Base-by-base conservation (phyloP, 1,139 yeast genomes). In the Sugiyamaella grinbergsii region DNA sequence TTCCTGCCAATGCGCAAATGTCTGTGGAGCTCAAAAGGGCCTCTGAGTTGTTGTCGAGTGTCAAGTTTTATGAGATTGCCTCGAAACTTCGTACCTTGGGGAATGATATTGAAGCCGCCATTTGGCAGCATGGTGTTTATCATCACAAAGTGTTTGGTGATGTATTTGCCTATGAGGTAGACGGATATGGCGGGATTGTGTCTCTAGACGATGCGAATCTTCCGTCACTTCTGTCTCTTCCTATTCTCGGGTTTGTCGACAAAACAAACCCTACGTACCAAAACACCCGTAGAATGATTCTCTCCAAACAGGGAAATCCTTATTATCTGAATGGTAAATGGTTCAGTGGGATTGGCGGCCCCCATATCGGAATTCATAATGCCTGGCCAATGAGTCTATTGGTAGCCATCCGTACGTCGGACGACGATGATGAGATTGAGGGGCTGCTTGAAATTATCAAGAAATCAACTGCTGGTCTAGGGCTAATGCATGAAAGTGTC, bases 361-460 rank as follows among this genome's bases (percentile, higher is more conserved):
- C 96, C 0, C 96, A 89, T 65, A 80, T 88, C 39, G 96, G 96
- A 0, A 77, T 85, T 24, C 72, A 75, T 29, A 77, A 82, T 63
- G 95, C 95, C 0, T 89, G 96, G 96, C 96, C 96, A 20, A 85
- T 89, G 95, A 82, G 93, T 22, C 72, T 85, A 29, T 69, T 88
- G 42, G 75, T 87, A 51, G 79, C 81, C 29, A 87, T 89, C 16
- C 75, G 96, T 56, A 89, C 96, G 0, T 72, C 84, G 3, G 79
- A 82, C 55, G 80, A 84, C 58, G 94, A 87, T 52, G 74, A 73
- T 0, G 96, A 88, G 62, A 87, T 89, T 29, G 29, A 62, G 48
- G 64, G 68, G 7, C 72, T 77, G 50, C 71, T 89, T 57, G 67
- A 76, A 2, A 55, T 76, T 53, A 66, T 89, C 6, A 77, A 83